phyloP scores from a whole-genome alignment of 805 yeast species.

The Myxozyma kluyveri region DNA sequence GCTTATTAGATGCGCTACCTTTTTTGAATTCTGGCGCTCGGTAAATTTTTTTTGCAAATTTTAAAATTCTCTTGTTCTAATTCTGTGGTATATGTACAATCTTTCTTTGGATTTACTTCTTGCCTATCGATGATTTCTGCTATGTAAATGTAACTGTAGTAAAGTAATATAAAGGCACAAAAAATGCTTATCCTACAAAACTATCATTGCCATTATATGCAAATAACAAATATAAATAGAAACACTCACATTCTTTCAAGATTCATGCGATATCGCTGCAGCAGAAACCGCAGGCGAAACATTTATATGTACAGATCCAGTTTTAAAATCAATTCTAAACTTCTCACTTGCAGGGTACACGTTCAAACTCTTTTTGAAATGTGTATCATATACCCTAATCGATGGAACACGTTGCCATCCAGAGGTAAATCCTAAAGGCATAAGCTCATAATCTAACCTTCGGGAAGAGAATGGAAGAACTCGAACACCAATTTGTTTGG shows the following conservation, averaged over 20 bases:
- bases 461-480: slow-evolving; percentile 62
- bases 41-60: too few species aligned
- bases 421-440: slow-evolving; percentile 34
- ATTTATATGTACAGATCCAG: slow-evolving; percentile 24
- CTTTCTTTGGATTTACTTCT: too few species aligned
- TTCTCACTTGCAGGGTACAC: slow-evolving; percentile 45
- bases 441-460: slow-evolving; percentile 33
- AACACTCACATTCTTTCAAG: too few species aligned
- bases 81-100: too few species aligned
- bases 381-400: slow-evolving; percentile 64
- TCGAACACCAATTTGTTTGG: slow-evolving; percentile 40
- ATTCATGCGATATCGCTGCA: too few species aligned
- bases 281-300: slow-evolving; percentile 12
- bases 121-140: too few species aligned
- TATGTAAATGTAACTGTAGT: too few species aligned
- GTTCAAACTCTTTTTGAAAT: slow-evolving; percentile 62
- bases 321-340: slow-evolving; percentile 28
- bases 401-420: slow-evolving; percentile 50
- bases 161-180: too few species aligned
- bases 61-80: neutral
- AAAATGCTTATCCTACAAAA: too few species aligned
- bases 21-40: neutral
- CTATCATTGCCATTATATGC: too few species aligned
- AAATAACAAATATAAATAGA: too few species aligned
- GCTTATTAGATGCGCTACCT: slow-evolving; percentile 30